Percentiles rank a stretch among this genome's conserved stretches.
phyloP scores from a whole-genome alignment of 2,329 filamentous ascomycete species.

The Microsporum audouinii region DNA sequence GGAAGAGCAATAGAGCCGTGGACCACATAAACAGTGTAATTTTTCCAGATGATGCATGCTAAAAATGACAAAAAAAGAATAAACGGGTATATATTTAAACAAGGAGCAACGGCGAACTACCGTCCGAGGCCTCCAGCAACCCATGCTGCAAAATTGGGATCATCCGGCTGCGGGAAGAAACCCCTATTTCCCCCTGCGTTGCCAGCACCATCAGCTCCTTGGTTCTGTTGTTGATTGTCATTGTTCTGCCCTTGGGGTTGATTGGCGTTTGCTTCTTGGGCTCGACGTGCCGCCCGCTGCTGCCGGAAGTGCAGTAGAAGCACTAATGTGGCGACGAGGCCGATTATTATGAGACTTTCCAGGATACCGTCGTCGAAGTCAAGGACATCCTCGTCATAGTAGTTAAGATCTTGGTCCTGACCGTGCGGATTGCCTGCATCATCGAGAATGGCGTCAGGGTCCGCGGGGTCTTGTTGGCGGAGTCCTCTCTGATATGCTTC shows the following conservation, averaged over 20 bases:
- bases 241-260: neutral
- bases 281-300: conserved; percentile 48
- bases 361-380: conserved; percentile 65
- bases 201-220: conserved; percentile 4
- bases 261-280: conserved; percentile 10
- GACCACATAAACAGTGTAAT: neutral
- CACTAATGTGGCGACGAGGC: conserved; percentile 60
- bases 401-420: conserved; percentile 38
- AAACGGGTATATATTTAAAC: conserved; percentile 4
- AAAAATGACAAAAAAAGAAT: neutral
- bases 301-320: conserved; percentile 73
- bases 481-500: conserved; percentile 49
- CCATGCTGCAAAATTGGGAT: conserved; percentile 59
- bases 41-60: conserved; percentile 4
- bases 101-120: conserved; percentile 17
- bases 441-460: conserved; percentile 37
- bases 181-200: conserved; percentile 36
- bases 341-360: conserved; percentile 75
- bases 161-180: conserved; percentile 53
- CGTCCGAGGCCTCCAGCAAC: conserved; percentile 53
- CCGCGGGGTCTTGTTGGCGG: conserved; percentile 41
- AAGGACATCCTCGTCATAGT: conserved; percentile 50
- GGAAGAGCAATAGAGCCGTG: neutral
- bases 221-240: conserved; percentile 5
- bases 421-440: conserved; percentile 19